Conservation (phyloP, 2,329 filamentous ascomycete species). For the Sporothrix sp. region DNA sequence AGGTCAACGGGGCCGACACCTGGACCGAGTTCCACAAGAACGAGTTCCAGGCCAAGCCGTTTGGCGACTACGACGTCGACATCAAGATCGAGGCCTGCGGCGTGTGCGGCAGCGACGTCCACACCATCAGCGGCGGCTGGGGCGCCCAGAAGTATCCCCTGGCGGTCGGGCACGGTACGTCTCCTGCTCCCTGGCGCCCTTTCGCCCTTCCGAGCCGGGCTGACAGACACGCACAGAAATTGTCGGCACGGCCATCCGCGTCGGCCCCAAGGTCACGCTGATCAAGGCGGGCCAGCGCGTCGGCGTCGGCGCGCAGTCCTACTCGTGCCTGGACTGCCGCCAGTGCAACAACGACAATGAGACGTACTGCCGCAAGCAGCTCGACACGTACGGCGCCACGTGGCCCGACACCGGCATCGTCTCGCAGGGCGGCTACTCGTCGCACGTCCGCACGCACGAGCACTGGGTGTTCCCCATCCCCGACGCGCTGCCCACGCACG, state of each 20-base stretch:
- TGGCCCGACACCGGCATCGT: slow-evolving; percentile 42
- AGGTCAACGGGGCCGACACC: slow-evolving; percentile 43
- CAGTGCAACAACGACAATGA: slow-evolving; percentile 58
- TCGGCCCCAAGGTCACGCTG: slow-evolving; percentile 53
- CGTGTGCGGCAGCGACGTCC: slow-evolving; percentile 62
- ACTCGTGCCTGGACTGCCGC: slow-evolving; percentile 54
- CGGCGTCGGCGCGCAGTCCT: slow-evolving; percentile 59
- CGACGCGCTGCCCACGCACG: slow-evolving; percentile 50
- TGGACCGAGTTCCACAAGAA: slow-evolving; percentile 58
- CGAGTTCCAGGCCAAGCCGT: slow-evolving; percentile 74
- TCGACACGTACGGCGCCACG: slow-evolving; percentile 49
- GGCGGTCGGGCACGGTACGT: slow-evolving; percentile 53
- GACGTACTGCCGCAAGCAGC: slow-evolving; percentile 54
- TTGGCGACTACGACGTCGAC: slow-evolving; percentile 79
- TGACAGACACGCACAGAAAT: no score
- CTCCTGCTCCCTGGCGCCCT: background rate
- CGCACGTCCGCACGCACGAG: slow-evolving; percentile 47
- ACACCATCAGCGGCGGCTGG: slow-evolving; percentile 62
- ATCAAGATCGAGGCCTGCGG: slow-evolving; percentile 78
- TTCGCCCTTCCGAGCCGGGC: background rate
- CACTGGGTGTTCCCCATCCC: slow-evolving; percentile 71
- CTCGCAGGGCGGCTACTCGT: slow-evolving; percentile 47
- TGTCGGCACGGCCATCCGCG: slow-evolving; percentile 56
- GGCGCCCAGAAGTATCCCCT: slow-evolving; percentile 52
- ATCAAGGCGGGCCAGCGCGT: slow-evolving; percentile 54